These are phyloP conservation scores for Teratosphaeria viscida DNA, from an alignment of 2,329 filamentous ascomycete genomes.

Conservation along the genomic window DNA sequence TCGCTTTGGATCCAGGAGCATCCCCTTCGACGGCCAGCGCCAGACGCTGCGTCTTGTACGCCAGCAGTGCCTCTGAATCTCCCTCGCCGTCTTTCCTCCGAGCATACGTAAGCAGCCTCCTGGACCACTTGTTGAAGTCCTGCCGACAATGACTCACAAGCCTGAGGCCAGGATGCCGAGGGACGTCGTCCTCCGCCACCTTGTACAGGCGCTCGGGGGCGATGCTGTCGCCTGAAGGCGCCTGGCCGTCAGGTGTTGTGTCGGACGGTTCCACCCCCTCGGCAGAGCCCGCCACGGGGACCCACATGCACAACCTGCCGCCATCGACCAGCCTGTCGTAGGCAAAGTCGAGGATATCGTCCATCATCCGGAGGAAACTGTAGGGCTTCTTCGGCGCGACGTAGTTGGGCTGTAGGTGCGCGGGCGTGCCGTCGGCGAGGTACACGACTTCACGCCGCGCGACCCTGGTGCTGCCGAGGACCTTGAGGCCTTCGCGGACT, in stretches of 20 bases:
- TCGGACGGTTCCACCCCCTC: constrained; percentile 40
- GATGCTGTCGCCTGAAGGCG: constrained; percentile 42
- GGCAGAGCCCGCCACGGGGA: constrained; percentile 66
- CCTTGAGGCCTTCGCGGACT: constrained; percentile 80
- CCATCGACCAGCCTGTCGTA: constrained; percentile 63
- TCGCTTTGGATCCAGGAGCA: constrained; percentile 33
- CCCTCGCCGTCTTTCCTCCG: constrained; percentile 52
- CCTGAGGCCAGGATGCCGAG: constrained; percentile 64
- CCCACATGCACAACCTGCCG: constrained; percentile 87
- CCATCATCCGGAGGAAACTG: constrained; percentile 79
- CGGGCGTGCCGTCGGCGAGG: constrained; percentile 57
- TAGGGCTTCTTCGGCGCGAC: constrained; percentile 87
- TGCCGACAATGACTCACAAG: constrained; percentile 71
- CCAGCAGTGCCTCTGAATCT: constrained; percentile 21
- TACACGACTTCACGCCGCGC: constrained; percentile 40
- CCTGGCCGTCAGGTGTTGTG: constrained; percentile 17
- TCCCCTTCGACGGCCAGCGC: constrained; percentile 10
- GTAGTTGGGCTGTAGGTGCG: constrained; percentile 60
- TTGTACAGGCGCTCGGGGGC: background rate
- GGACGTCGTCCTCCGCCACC: constrained; percentile 53
- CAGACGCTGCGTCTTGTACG: constrained; percentile 15
- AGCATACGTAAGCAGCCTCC: constrained; percentile 77
- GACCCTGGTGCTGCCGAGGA: constrained; percentile 65
- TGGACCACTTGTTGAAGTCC: constrained; percentile 85
- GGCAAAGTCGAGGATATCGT: constrained; percentile 80